phyloP scores from a whole-genome alignment of 2,329 filamentous ascomycete genomes.

The Colletotrichum sojae region DNA sequence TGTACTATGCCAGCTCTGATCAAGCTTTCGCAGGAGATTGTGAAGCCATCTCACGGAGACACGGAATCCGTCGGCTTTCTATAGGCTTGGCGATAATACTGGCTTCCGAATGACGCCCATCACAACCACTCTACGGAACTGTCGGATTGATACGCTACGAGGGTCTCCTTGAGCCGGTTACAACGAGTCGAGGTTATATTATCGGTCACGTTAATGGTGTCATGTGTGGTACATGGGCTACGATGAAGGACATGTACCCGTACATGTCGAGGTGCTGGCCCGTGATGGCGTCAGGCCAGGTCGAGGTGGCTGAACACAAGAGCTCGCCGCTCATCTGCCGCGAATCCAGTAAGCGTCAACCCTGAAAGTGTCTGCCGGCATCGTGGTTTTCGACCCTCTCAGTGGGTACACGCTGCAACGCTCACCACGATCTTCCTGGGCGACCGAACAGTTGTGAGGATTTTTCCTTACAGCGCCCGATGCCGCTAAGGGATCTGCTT shows the following conservation, averaged over 20 bases:
- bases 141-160: slow-evolving; percentile 9
- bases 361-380: neutral
- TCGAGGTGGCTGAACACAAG: neutral
- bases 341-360: neutral
- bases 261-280: slow-evolving; percentile 5
- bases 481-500: slow-evolving; percentile 37
- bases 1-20: neutral
- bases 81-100: slow-evolving; percentile 24
- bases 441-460: slow-evolving; percentile 1
- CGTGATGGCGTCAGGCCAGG: slow-evolving; percentile 1
- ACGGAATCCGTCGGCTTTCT: neutral
- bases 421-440: slow-evolving; percentile 6
- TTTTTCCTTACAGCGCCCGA: neutral
- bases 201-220: neutral
- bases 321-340: slow-evolving; percentile 16
- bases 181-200: neutral
- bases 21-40: slow-evolving; percentile 1
- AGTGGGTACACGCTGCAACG: neutral
- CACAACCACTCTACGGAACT: slow-evolving; percentile 1
- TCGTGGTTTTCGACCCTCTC: neutral
- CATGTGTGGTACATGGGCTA: neutral
- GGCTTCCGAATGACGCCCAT: slow-evolving; percentile 12
- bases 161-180: neutral
- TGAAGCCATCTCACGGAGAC: neutral
- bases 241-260: slow-evolving; percentile 6